A percentile compares a stretch with the other conserved stretches of the same genome.
Evolutionary conservation across 257 asterid genomes (phyloP).

Genomic region (Solanum virginianum): DNA sequence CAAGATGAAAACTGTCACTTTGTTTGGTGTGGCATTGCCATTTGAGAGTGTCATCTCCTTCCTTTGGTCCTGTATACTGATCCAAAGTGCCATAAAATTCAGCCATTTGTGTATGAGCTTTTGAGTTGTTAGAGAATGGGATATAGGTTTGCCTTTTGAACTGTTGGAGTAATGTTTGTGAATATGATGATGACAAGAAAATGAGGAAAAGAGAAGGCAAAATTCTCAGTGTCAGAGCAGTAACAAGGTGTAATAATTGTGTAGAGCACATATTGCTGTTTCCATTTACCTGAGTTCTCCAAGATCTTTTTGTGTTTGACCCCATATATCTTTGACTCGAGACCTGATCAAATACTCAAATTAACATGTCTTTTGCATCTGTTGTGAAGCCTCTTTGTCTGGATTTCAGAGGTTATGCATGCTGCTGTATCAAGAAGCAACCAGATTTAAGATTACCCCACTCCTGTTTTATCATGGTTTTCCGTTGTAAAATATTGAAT

Average conservation of each 20-base stretch:
- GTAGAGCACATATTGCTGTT: not conserved
- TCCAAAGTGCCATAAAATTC: too few relatives aligned
- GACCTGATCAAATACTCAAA: not conserved
- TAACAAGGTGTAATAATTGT: not conserved
- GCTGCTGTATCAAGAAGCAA: not conserved
- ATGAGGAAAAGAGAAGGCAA: not conserved
- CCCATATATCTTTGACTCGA: not conserved
- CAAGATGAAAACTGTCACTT: too few relatives aligned
- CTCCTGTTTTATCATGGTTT: not conserved
- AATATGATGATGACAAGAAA: not conserved
- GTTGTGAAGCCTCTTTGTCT: not conserved
- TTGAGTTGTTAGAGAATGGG: not conserved
- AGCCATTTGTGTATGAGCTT: not conserved
- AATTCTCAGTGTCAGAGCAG: not conserved
- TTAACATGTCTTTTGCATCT: not conserved
- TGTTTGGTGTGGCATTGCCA: too few relatives aligned
- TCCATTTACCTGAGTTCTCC: not conserved
- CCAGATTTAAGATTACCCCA: not conserved
- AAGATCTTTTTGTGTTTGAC: not conserved
- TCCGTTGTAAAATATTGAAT: slow-evolving; percentile 3
- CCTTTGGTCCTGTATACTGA: too few relatives aligned
- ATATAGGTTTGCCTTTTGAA: not conserved
- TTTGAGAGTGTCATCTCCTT: too few relatives aligned
- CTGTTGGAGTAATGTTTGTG: not conserved
- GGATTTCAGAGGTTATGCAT: not conserved